Evolutionary conservation across 257 asterid genomes (phyloP).

Genomic region (Solanum raphanifolium): DNA sequence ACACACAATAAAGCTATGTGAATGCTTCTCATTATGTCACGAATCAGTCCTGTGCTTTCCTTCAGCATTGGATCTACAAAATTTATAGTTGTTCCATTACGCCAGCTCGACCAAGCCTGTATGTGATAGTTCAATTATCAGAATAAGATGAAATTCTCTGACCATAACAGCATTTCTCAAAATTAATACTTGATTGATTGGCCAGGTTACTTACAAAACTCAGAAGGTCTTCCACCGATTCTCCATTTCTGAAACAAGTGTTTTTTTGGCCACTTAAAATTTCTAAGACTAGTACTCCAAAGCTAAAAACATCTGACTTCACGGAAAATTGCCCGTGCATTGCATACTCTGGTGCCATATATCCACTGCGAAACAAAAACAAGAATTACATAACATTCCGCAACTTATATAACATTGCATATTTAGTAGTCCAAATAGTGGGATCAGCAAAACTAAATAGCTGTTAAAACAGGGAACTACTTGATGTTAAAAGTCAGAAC

Average conservation of each 20-base stretch:
- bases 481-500: background rate
- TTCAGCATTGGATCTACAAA: slow-evolving; percentile 2
- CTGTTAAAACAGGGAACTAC: background rate
- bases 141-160: background rate
- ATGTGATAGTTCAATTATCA: background rate
- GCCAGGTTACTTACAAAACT: background rate
- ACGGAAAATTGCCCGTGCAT: background rate
- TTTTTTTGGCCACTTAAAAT: background rate
- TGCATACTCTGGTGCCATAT: slow-evolving; percentile 15
- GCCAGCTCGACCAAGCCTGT: slow-evolving; percentile 23
- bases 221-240: background rate
- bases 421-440: background rate
- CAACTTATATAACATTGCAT: background rate
- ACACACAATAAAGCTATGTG: slow-evolving; percentile 24
- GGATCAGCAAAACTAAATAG: background rate
- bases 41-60: background rate
- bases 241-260: background rate
- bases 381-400: background rate
- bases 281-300: slow-evolving; percentile 12
- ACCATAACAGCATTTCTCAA: background rate
- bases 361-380: slow-evolving; percentile 4
- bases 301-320: slow-evolving; percentile 13
- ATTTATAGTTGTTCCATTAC: background rate
- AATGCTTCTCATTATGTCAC: slow-evolving; percentile 9
- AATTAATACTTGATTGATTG: background rate